Conservation (phyloP, 2,329 filamentous ascomycete species). For the Proliferodiscus dingleyae region DNA sequence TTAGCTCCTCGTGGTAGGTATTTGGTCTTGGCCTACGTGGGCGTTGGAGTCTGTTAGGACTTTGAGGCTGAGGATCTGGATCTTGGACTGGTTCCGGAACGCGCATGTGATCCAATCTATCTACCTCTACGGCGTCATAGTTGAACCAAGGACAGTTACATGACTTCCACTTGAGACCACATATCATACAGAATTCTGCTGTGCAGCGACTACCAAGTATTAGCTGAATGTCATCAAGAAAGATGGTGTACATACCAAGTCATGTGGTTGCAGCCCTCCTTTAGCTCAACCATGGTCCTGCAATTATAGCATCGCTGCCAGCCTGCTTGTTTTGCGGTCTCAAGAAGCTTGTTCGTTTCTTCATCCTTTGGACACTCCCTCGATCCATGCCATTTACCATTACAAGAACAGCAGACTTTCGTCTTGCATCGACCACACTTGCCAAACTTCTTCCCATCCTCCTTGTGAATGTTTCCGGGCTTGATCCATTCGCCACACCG, state of each 20-base stretch:
- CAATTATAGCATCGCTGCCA: slow-evolving; percentile 77
- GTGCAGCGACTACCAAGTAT: slow-evolving; percentile 59
- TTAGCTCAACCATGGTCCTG: slow-evolving; percentile 68
- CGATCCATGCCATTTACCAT: slow-evolving; percentile 66
- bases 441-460: slow-evolving; percentile 59
- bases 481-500: slow-evolving; percentile 78
- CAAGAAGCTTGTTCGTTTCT: slow-evolving; percentile 57
- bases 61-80: slow-evolving; percentile 28
- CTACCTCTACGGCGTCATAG: slow-evolving; percentile 49
- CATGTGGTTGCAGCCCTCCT: slow-evolving; percentile 85
- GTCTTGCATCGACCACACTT: slow-evolving; percentile 67
- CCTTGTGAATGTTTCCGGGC: slow-evolving; percentile 60
- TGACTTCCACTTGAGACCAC: slow-evolving; percentile 74
- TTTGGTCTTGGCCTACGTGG: slow-evolving; percentile 25
- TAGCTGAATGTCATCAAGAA: slow-evolving; percentile 8
- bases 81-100: slow-evolving; percentile 32
- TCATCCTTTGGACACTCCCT: slow-evolving; percentile 68
- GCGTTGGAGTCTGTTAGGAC: slow-evolving; percentile 30
- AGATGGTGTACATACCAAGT: slow-evolving; percentile 59
- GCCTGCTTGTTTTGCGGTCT: slow-evolving; percentile 60
- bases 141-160: slow-evolving; percentile 82
- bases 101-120: slow-evolving; percentile 50
- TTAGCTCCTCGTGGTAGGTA: slow-evolving; percentile 33
- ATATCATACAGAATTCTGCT: slow-evolving; percentile 84
- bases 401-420: slow-evolving; percentile 71